Evolutionary conservation across 2,329 filamentous ascomycete species (phyloP).

Genomic region (Lecanoromycetidae sp.): DNA sequence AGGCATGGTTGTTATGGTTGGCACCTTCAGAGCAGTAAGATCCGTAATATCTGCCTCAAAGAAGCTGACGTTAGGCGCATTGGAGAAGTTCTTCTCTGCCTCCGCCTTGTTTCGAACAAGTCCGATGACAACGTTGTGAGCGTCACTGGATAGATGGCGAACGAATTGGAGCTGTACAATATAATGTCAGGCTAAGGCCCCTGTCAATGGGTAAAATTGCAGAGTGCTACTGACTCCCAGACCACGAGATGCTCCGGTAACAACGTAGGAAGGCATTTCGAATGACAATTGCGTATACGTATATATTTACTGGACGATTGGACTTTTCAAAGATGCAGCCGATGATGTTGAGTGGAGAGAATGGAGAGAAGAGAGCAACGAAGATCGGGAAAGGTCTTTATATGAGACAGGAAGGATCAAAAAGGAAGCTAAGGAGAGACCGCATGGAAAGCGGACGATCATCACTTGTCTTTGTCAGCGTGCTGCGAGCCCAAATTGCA

Average conservation of each 20-base stretch:
- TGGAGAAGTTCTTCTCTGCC: constrained; percentile 37
- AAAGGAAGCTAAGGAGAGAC: no score
- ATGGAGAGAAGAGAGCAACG: no score
- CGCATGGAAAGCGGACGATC: no score
- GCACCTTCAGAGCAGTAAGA: constrained; percentile 2
- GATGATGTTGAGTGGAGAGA: no score
- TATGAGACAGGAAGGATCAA: no score
- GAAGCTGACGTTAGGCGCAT: not conserved
- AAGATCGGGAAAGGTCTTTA: no score
- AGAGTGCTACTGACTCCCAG: constrained; percentile 24
- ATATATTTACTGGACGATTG: no score
- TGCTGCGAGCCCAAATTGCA: no score
- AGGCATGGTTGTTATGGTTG: constrained; percentile 32
- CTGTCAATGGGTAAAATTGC: not conserved
- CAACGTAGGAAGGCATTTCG: not conserved
- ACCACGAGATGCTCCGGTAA: constrained; percentile 20
- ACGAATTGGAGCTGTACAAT: constrained; percentile 39
- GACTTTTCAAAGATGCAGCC: no score
- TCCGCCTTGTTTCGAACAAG: constrained; percentile 37
- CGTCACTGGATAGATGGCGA: constrained; percentile 33
- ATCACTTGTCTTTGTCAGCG: no score
- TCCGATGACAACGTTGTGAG: constrained; percentile 36
- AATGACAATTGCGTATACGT: no score
- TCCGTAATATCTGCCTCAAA: constrained; percentile 19
- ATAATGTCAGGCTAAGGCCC: constrained; percentile 3